Evolutionary conservation across 768 basidiomycete species (phyloP).

Genomic region (Macrolepiota albuminosa): DNA sequence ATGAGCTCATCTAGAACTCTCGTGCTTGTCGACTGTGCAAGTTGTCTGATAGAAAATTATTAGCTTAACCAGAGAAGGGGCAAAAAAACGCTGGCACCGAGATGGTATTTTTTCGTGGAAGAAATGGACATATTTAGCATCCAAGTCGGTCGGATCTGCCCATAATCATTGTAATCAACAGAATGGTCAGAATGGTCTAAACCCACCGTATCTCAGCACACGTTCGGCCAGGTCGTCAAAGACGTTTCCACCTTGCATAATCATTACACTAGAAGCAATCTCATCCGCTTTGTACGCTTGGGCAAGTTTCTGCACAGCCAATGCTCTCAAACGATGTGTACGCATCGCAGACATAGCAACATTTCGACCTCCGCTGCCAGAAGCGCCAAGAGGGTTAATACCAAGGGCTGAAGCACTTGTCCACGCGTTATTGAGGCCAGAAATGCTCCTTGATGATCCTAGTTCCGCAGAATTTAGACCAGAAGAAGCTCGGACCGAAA

Average conservation of each 20-base stretch:
- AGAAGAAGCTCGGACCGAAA: conserved; percentile 83
- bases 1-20: conserved; percentile 79
- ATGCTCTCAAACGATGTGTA: conserved; percentile 70
- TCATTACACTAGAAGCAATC: conserved; percentile 89
- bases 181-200: not conserved
- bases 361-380: conserved; percentile 55
- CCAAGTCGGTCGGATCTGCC: conserved; percentile 68
- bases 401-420: conserved; percentile 58
- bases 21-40: conserved; percentile 81
- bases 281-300: conserved; percentile 85
- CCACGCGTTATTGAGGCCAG: conserved; percentile 50
- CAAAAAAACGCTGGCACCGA: conserved; percentile 39
- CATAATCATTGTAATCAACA: not conserved
- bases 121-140: conserved; percentile 88
- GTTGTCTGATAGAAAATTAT: conserved; percentile 47
- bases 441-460: conserved; percentile 52
- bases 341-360: conserved; percentile 83
- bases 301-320: conserved; percentile 85
- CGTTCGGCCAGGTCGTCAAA: conserved; percentile 91
- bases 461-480: conserved; percentile 75
- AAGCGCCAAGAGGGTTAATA: conserved; percentile 51
- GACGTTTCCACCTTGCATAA: conserved; percentile 92
- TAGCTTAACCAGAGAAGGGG: not conserved
- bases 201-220: conserved; percentile 61
- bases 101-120: conserved; percentile 96